Base-by-base conservation (phyloP, 345 rosid species). In the Nasturtium officinale region DNA sequence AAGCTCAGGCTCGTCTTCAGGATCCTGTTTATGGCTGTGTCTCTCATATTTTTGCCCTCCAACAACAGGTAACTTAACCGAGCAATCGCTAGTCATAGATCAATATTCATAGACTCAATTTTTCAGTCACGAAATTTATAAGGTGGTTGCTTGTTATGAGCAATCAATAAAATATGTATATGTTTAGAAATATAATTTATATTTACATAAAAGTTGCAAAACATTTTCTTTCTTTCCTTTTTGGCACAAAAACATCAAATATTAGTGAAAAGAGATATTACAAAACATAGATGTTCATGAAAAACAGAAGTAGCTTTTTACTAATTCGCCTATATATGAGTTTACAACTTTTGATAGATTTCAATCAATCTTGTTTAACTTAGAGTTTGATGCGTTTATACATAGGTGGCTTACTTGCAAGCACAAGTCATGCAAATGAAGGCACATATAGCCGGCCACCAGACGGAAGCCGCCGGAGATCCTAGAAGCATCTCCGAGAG, bases 341-440 rank as follows among this genome's bases (percentile, higher is more conserved):
- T 16, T 43, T 54, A 16, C 58, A 57, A 47, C 56, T 35, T 66
- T 47, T 57, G 25, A 54, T 30, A 53, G 2, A 64, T 16, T 11
- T 56, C n/a, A 37, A 64, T 64, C 38, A 45, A 57, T 65, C 66
- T 47, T 48, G 11, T 71, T 57, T 29, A 18, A 42, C 54, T 57
- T 32, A 65, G 35, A 16, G 15, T 65, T 77, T 64, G 23, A n/a
- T 65, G 48, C 37, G 12, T 53, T 58, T 26, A 63, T 53, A 28
- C 20, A 25, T 59, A 77, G 99, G 97, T 95, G 73, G 91, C 98
- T 45, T 82, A 56, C 67, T 79, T 95, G 71, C 98, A 95, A 82
- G 86, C 92, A 11, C 99, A 95, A 74, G 50, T 95, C 83, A 86
- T 88, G 90, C 96, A 90, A 84, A 84, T 81, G 77, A 91, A 87